Conservation (phyloP, 495 filamentous ascomycete genomes). For the Penicillium herquei region DNA sequence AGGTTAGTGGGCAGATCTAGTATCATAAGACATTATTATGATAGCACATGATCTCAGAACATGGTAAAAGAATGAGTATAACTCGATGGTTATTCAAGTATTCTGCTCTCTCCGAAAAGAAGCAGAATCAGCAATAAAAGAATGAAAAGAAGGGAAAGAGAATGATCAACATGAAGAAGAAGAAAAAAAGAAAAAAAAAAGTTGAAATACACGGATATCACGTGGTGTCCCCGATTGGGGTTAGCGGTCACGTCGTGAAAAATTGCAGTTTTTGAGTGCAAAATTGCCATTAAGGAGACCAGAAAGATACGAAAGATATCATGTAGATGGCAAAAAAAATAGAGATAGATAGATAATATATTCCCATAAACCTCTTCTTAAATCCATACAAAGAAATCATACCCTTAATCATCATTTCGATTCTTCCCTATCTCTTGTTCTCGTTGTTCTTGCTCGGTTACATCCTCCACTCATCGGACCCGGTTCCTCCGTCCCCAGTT, state of each 20-base stretch:
- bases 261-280: background rate
- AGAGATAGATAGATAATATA: too few relatives aligned
- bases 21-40: slow-evolving; percentile 14
- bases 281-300: slow-evolving; percentile 14
- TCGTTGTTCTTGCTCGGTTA: slow-evolving; percentile 24
- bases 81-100: background rate
- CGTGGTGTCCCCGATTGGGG: slow-evolving; percentile 24
- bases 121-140: slow-evolving; percentile 5
- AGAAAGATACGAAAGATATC: background rate
- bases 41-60: background rate
- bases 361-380: background rate
- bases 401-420: too few relatives aligned
- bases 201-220: slow-evolving; percentile 22
- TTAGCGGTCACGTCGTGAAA: slow-evolving; percentile 19
- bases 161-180: slow-evolving; percentile 11
- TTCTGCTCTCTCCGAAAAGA: background rate
- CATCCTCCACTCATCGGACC: slow-evolving; percentile 31
- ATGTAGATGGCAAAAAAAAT: slow-evolving; percentile 1
- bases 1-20: slow-evolving; percentile 20
- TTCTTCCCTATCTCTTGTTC: slow-evolving; percentile 1
- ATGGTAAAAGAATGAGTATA: background rate
- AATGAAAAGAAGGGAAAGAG: slow-evolving; percentile 14
- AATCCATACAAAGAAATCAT: background rate
- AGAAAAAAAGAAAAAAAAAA: slow-evolving; percentile 29
- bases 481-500: slow-evolving; percentile 35